phyloP scores from a whole-genome alignment of 225 moss, liverwort and hornwort genomes.

The Thuidium tamariscinum region DNA sequence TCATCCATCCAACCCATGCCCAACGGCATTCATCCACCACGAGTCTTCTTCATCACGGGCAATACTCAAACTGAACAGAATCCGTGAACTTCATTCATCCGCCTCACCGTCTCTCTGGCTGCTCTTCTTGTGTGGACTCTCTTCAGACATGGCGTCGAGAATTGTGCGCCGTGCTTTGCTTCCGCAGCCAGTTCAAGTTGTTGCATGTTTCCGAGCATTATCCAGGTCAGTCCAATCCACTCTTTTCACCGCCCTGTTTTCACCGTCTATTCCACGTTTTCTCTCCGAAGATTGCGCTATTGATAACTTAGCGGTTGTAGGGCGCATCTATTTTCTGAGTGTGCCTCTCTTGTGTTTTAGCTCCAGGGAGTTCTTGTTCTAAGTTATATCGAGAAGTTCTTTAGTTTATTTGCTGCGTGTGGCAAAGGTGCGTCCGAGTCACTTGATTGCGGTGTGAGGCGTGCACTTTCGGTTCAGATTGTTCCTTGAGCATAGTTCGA shows the following conservation, averaged over 20 bases:
- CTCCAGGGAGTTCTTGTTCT: neutral
- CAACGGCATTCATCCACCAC: neutral
- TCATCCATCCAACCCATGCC: neutral
- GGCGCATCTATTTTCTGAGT: neutral
- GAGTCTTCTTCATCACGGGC: neutral
- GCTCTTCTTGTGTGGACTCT: conserved; percentile 4
- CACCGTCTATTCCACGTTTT: neutral
- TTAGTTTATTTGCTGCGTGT: neutral
- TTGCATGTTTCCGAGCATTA: neutral
- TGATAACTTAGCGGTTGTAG: neutral
- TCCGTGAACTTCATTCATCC: neutral
- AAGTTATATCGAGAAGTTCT: neutral
- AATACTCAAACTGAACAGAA: neutral
- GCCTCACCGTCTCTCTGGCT: neutral
- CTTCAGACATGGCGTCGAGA: neutral
- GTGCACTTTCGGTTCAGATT: neutral
- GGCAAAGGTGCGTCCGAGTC: neutral
- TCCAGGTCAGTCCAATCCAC: neutral
- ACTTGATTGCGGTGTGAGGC: neutral
- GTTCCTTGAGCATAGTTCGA: neutral
- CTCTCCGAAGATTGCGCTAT: neutral
- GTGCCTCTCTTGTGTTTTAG: neutral
- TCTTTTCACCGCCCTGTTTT: neutral
- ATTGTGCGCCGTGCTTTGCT: neutral
- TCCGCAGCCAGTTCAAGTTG: neutral